Evolutionary conservation across 2,329 filamentous ascomycete genomes (phyloP).

Genomic region (Septoria linicola): DNA sequence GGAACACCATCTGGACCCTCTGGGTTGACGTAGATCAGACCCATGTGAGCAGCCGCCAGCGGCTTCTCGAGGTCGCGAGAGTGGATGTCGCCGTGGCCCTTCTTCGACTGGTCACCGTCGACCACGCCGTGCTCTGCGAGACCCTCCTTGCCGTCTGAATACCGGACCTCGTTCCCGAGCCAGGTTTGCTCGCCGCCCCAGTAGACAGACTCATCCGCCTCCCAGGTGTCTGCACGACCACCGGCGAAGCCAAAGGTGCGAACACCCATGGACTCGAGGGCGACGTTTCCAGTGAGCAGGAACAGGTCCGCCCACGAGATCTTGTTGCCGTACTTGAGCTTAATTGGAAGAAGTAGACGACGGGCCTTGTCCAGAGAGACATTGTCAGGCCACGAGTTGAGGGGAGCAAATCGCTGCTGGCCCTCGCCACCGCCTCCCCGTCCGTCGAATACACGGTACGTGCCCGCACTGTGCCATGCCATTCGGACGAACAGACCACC

Average conservation of each 20-base stretch:
- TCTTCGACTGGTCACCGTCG: slow-evolving; percentile 44
- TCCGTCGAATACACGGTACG: slow-evolving; percentile 72
- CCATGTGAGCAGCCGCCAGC: slow-evolving; percentile 68
- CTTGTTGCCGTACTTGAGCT: slow-evolving; percentile 81
- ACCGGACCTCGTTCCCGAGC: slow-evolving; percentile 72
- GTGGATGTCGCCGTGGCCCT: slow-evolving; percentile 49
- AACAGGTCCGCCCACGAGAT: slow-evolving; percentile 77
- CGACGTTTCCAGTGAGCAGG: slow-evolving; percentile 71
- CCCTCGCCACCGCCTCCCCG: slow-evolving; percentile 70
- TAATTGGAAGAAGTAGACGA: slow-evolving; percentile 75
- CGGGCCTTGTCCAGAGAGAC: slow-evolving; percentile 76
- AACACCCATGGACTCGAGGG: slow-evolving; percentile 73
- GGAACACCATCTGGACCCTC: slow-evolving; percentile 72
- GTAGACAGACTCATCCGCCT: slow-evolving; percentile 73
- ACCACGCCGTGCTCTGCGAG: slow-evolving; percentile 44
- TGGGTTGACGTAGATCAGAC: slow-evolving; percentile 79
- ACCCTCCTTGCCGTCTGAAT: slow-evolving; percentile 54
- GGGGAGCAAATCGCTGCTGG: slow-evolving; percentile 76
- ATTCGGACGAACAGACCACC: slow-evolving; percentile 77
- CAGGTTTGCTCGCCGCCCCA: slow-evolving; percentile 75
- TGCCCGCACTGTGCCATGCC: slow-evolving; percentile 79
- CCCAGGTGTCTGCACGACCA: slow-evolving; percentile 70
- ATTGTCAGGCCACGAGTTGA: slow-evolving; percentile 82
- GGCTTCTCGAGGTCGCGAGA: slow-evolving; percentile 66
- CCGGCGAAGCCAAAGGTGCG: slow-evolving; percentile 71